A percentile compares a stretch with the other conserved stretches of the same genome.
Conservation (phyloP, 1,139 yeast species). For the Saccharomyces hybrid region DNA sequence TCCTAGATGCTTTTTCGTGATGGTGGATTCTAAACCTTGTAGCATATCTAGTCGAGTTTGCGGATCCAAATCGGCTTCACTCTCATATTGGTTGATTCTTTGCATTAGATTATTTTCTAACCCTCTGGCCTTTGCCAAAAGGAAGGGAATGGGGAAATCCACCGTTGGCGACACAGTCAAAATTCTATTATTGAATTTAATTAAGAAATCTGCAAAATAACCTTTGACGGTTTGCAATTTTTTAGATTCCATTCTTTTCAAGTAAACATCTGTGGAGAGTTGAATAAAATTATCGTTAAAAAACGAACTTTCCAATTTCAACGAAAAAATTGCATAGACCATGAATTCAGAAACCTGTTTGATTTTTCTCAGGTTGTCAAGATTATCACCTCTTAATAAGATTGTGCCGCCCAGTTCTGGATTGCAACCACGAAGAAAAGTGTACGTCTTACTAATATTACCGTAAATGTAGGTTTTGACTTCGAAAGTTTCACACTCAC, state of each 20-base stretch:
- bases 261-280: constrained; percentile 35
- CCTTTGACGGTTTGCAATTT: constrained; percentile 16
- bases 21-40: constrained; percentile 22
- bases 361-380: constrained; percentile 51
- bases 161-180: constrained; percentile 75
- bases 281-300: constrained; percentile 66
- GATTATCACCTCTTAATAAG: constrained; percentile 67
- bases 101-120: constrained; percentile 42
- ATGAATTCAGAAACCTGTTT: constrained; percentile 77
- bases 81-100: constrained; percentile 26
- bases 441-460: constrained; percentile 57
- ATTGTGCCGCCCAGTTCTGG: constrained; percentile 74
- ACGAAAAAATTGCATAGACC: constrained; percentile 67
- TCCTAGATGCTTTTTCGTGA: constrained; percentile 27
- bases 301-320: constrained; percentile 72
- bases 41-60: constrained; percentile 12
- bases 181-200: constrained; percentile 42
- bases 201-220: constrained; percentile 44
- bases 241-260: constrained; percentile 15
- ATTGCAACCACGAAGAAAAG: constrained; percentile 72
- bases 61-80: constrained; percentile 17
- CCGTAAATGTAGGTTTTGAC: constrained; percentile 57
- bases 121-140: constrained; percentile 48
- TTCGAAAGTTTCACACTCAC: constrained; percentile 64
- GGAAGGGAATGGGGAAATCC: constrained; percentile 56